A percentile compares a stretch with the other conserved stretches of the same genome.
phyloP scores from a whole-genome alignment of 352 stramenopile species.

The Albugo candida region DNA sequence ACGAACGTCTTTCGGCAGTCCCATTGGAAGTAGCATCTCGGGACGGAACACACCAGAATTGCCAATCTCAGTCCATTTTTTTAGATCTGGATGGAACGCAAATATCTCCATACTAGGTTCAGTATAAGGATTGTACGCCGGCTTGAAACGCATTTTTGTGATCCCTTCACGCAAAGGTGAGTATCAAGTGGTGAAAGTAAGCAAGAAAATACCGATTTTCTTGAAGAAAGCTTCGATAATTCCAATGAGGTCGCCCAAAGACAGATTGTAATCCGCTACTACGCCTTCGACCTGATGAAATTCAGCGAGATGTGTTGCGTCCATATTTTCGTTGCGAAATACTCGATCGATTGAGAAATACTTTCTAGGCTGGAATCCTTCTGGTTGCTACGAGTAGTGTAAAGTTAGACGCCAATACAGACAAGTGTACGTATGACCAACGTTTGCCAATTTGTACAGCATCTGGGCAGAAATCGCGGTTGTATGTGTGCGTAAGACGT shows the following conservation, averaged over 20 bases:
- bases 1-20: slow-evolving; percentile 95
- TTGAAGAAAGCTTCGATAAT: slow-evolving; percentile 99
- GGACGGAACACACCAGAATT: slow-evolving; percentile 99
- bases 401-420: background rate
- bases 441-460: slow-evolving; percentile 93
- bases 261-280: slow-evolving; percentile 97
- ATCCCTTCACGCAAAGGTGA: slow-evolving; percentile 17
- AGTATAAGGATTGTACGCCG: slow-evolving; percentile 99
- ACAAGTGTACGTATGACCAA: background rate
- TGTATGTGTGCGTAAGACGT: slow-evolving; percentile 98
- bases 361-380: slow-evolving; percentile 93
- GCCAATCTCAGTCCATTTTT: slow-evolving; percentile 99
- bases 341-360: slow-evolving; percentile 99
- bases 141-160: slow-evolving; percentile 99
- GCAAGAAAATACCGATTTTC: slow-evolving; percentile 65
- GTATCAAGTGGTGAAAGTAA: slow-evolving; percentile 2
- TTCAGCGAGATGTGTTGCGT: slow-evolving; percentile 98
- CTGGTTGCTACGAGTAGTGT: slow-evolving; percentile 35
- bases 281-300: slow-evolving; percentile 99
- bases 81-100: slow-evolving; percentile 98
- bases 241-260: slow-evolving; percentile 96
- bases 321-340: slow-evolving; percentile 99
- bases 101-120: slow-evolving; percentile 99
- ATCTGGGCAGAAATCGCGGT: slow-evolving; percentile 98
- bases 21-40: slow-evolving; percentile 98